These are phyloP conservation scores for Drosera capensis DNA, from an alignment of 148 eudicot species.

Conservation along the genomic window DNA sequence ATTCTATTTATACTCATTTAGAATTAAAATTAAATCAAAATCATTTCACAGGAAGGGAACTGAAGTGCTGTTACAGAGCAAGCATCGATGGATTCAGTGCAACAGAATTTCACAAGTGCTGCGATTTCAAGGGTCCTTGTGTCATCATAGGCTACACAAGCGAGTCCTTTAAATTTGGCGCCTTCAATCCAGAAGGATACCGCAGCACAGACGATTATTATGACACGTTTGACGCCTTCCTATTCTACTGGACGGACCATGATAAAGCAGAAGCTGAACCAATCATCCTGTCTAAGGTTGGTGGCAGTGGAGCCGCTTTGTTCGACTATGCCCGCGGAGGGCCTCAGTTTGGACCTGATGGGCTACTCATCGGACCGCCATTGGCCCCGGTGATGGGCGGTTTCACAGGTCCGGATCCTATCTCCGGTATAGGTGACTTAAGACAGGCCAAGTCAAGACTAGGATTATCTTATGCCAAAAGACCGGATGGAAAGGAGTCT, in stretches of 20 bases:
- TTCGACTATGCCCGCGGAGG: slow-evolving; percentile 85
- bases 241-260: slow-evolving; percentile 61
- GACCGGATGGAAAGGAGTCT: slow-evolving; percentile 69
- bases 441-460: slow-evolving; percentile 82
- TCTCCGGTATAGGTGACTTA: slow-evolving; percentile 66
- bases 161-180: slow-evolving; percentile 68
- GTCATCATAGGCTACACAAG: slow-evolving; percentile 73
- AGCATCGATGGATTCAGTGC: slow-evolving; percentile 76
- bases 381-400: slow-evolving; percentile 70
- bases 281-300: slow-evolving; percentile 63
- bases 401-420: slow-evolving; percentile 65
- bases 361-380: slow-evolving; percentile 75
- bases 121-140: slow-evolving; percentile 95
- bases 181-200: slow-evolving; percentile 90
- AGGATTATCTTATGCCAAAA: slow-evolving; percentile 71
- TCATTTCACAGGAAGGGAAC: slow-evolving; percentile 50
- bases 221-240: slow-evolving; percentile 71
- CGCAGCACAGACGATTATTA: slow-evolving; percentile 89
- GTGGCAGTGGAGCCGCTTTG: slow-evolving; percentile 77
- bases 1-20: not conserved
- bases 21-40: not conserved
- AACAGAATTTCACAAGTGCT: slow-evolving; percentile 54
- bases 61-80: slow-evolving; percentile 87
- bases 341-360: slow-evolving; percentile 79
- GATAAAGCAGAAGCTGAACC: slow-evolving; percentile 16